Base-by-base conservation (phyloP, 1,139 yeast genomes). In the Yamadazyma blattariae region DNA sequence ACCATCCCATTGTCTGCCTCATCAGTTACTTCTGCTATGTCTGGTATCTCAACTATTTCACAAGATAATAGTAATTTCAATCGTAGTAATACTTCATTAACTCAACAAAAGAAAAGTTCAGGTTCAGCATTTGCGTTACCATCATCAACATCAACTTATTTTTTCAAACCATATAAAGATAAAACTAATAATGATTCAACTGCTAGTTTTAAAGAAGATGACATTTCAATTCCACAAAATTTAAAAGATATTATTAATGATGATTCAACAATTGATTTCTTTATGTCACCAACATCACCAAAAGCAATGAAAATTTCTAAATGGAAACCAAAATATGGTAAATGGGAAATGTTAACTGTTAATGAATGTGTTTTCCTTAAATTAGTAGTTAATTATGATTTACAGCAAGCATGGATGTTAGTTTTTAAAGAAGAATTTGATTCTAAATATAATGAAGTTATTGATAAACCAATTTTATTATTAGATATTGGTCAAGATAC, bases 321-420 rank as follows among this genome's bases (percentile, higher is more conserved):
- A 42, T 70, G 76, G 76, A 68, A 65, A 42, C 53, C 57, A 17
- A 59, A 60, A 35, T 61, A 58, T 33, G 76, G 74, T 1, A 69
- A 66, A 43, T 70, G 74, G 74, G 74, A 69, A 47, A 60, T 68
- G 69, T 40, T 69, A 25, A 68, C 74, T 1, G 49, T 59, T 7
- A 58, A 54, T 36, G 71, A 65, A 34, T 57, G 48, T 15, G 42
- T 69, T 2, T 70, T 67, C 37, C 41, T 65, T 23, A 69, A 68
- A 42, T 56, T 68, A 15, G 72, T 57, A 3, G 61, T 62, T 12
- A 67, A 68, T 44, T 59, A 66, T 39, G 59, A 57, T 7, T 35
- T 52, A 33, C 49, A 52, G 32, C 54, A 57, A 41, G 48, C 64
- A 31, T 70, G 75, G 75, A 46, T 69, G 38, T 53, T 69, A 36